phyloP scores from a whole-genome alignment of 106 monocot species.

The Agapanthus africanus region DNA sequence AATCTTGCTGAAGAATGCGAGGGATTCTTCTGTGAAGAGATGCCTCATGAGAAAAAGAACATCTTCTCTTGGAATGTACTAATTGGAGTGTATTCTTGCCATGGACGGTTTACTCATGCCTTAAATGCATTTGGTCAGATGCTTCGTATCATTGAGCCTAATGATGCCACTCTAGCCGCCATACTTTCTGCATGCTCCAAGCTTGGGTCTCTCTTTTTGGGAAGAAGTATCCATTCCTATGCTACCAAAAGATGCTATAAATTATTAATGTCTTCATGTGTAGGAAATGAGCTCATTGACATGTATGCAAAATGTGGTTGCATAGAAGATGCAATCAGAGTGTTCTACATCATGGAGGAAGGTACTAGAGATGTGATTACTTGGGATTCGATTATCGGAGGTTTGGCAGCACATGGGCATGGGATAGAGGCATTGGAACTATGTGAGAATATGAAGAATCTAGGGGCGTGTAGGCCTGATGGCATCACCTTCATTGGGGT shows the following conservation, averaged over 20 bases:
- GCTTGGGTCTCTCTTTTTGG: conserved; percentile 31
- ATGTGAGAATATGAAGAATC: conserved; percentile 26
- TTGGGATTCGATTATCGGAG: conserved; percentile 46
- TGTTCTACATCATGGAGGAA: conserved; percentile 23
- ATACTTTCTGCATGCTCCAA: conserved; percentile 45
- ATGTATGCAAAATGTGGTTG: conserved; percentile 76
- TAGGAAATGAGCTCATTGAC: conserved; percentile 47
- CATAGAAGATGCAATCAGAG: conserved; percentile 25
- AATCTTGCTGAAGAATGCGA: conserved; percentile 20
- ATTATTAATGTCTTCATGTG: conserved; percentile 22
- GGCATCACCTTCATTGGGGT: conserved; percentile 51
- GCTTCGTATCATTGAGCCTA: conserved; percentile 22
- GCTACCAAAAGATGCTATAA: conserved; percentile 10
- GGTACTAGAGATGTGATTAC: conserved; percentile 39
- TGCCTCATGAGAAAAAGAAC: conserved; percentile 44
- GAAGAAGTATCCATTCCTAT: conserved; percentile 45
- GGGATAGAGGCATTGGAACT: conserved; percentile 37
- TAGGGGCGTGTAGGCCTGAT: conserved; percentile 30
- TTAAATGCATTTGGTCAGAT: conserved; percentile 28
- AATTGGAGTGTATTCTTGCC: conserved; percentile 32
- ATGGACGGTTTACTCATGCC: conserved; percentile 17
- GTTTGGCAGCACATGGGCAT: conserved; percentile 37
- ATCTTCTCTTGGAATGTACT: conserved; percentile 61
- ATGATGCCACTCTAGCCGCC: conserved; percentile 41
- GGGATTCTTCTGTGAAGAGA: conserved; percentile 34